phyloP scores from a whole-genome alignment of 805 yeast species.

The Myxozyma sirexii region DNA sequence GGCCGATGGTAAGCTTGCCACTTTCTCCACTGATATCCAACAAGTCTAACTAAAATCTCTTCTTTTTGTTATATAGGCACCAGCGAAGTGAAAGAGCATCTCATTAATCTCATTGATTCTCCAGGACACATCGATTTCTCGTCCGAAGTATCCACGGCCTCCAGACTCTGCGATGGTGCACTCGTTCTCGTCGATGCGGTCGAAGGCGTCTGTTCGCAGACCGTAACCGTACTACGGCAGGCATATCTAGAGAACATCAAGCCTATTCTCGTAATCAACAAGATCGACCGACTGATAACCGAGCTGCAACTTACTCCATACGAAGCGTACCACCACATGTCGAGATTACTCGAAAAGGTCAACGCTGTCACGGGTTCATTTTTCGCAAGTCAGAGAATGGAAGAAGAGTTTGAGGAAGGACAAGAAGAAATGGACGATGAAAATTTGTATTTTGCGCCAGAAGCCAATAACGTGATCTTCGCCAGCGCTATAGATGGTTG shows the following conservation, averaged over 20 bases:
- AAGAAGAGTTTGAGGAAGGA: constrained; percentile 52
- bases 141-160: constrained; percentile 93
- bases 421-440: constrained; percentile 77
- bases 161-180: constrained; percentile 95
- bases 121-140: constrained; percentile 99
- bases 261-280: constrained; percentile 86
- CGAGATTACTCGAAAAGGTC: constrained; percentile 84
- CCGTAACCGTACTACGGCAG: constrained; percentile 90
- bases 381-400: constrained; percentile 89
- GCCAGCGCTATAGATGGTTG: constrained; percentile 95
- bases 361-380: constrained; percentile 93
- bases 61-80: constrained; percentile 14
- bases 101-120: constrained; percentile 91
- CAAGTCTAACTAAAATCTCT: no score
- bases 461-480: constrained; percentile 83
- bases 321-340: constrained; percentile 83
- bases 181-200: constrained; percentile 93
- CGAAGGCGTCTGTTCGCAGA: constrained; percentile 98
- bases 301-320: constrained; percentile 80
- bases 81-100: constrained; percentile 62
- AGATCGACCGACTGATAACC: constrained; percentile 79
- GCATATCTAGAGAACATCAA: constrained; percentile 92
- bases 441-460: constrained; percentile 84
- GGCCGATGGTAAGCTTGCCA: constrained; percentile 12
- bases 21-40: neutral